Evolutionary conservation across 148 eudicot species (phyloP).

Genomic region (Talinum fruticosum): DNA sequence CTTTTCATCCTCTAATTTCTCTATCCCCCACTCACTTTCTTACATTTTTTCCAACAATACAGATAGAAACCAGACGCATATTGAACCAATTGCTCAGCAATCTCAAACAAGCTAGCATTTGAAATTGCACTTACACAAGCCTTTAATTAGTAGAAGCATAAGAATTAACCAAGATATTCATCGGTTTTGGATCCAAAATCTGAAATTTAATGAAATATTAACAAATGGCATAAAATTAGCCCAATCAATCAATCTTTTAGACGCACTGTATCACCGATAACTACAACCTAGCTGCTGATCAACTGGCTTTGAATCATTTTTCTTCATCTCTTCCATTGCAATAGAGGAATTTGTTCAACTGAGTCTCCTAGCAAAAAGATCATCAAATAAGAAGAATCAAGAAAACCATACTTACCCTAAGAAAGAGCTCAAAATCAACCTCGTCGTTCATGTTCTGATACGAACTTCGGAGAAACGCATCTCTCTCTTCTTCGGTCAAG

Average conservation of each 20-base stretch:
- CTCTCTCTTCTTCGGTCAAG: slow-evolving; percentile 77
- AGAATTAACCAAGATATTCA: background rate
- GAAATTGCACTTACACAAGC: background rate
- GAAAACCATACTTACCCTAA: slow-evolving; percentile 46
- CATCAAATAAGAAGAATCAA: background rate
- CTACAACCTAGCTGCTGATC: background rate
- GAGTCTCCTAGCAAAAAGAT: background rate
- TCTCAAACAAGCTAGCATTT: background rate
- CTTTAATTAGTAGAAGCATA: background rate
- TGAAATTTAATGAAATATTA: background rate
- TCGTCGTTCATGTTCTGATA: slow-evolving; percentile 60
- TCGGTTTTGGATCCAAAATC: background rate
- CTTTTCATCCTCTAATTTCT: background rate
- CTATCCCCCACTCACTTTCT: background rate
- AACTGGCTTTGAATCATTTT: background rate
- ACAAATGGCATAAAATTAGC: background rate
- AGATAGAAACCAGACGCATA: background rate
- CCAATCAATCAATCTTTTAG: background rate
- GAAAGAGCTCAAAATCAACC: slow-evolving; percentile 96
- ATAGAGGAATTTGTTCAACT: background rate
- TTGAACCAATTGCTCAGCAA: background rate
- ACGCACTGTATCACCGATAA: background rate
- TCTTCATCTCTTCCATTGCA: background rate
- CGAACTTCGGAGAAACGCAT: slow-evolving; percentile 56
- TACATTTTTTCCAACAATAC: background rate